Base-by-base conservation (phyloP, 2,329 filamentous ascomycete species). In the Xylariaceae sp. region DNA sequence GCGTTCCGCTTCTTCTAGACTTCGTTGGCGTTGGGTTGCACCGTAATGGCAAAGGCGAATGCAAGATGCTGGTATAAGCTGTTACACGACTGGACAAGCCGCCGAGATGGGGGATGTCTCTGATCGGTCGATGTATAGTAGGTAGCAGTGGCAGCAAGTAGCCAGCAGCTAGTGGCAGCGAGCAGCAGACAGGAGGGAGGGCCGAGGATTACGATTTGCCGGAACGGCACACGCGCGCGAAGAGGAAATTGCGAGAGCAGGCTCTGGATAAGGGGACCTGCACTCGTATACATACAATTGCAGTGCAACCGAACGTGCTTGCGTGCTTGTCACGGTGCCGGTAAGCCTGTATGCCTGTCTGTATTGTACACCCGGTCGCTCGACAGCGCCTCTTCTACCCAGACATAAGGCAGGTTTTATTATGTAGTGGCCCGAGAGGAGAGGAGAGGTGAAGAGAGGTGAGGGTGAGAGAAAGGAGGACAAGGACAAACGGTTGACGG, bases 51-150 rank as follows among this genome's bases (percentile, higher is more conserved):
- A 53, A 55, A 55, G 37, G 60, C 59, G 13, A 45, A 45, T 63
- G 63, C 59, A 63, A 59, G 54, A 53, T 56, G 57, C 56, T 60
- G 44, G 56, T 30, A 39, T 57, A 54, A 54, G 56, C 53, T 13
- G 63, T 65, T 64, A 64, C 63, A 64, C 63, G 51, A 47, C 55
- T 60, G 57, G 52, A 50, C 63, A 64, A 68, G 64, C 64, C 52
- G 65, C 65, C 56, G 62, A 61, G 64, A 65, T 65, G 59, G 58
- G 37, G 59, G 42, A 55, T 61, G 58, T 65, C 59, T 66, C 56
- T 64, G 59, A 57, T 62, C 59, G 63, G 53, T 64, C 57, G 64
- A 60, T 62, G 59, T 62, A 64, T 51, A 60, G 55, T 59, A 59
- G 60, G 55, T 59, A 60, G 61, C 62, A 58, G 48, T 58, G 37